phyloP scores from a whole-genome alignment of 345 rosid genomes.

The Bruguiera parviflora region DNA sequence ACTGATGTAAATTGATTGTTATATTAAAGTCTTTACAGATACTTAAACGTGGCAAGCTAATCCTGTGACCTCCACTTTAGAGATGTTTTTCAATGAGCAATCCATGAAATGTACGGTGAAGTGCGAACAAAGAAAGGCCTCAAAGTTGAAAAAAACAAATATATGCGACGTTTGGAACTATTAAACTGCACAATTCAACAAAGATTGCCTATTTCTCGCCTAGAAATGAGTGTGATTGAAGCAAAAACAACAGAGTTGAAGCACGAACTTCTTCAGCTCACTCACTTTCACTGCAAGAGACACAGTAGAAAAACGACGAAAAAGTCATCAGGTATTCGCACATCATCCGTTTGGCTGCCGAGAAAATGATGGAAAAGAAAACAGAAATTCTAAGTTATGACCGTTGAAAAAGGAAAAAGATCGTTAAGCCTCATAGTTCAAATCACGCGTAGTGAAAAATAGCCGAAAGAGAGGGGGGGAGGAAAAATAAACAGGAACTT shows the following conservation, averaged over 20 bases:
- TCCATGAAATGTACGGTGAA: constrained; percentile 8
- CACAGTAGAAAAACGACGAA: background rate
- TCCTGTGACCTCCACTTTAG: background rate
- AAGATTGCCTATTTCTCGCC: background rate
- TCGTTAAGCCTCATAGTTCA: no score
- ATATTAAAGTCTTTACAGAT: background rate
- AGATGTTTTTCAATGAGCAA: background rate
- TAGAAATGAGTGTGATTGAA: background rate
- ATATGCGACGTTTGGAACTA: background rate
- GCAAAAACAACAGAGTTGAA: background rate
- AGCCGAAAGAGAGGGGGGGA: background rate
- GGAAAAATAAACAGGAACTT: background rate
- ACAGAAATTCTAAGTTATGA: no score
- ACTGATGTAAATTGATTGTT: background rate
- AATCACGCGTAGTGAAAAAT: no score
- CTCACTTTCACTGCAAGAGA: constrained; percentile 2
- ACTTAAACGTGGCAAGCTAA: constrained; percentile 3
- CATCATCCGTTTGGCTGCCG: background rate
- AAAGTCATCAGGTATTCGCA: background rate
- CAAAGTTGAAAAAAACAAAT: background rate
- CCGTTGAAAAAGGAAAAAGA: no score
- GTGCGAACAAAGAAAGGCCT: background rate
- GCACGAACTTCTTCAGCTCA: background rate
- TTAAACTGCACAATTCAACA: background rate
- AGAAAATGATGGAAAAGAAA: background rate